Evolutionary conservation across 164 flowering plant species (phyloP).

Genomic region (Nymphaea thermarum): DNA sequence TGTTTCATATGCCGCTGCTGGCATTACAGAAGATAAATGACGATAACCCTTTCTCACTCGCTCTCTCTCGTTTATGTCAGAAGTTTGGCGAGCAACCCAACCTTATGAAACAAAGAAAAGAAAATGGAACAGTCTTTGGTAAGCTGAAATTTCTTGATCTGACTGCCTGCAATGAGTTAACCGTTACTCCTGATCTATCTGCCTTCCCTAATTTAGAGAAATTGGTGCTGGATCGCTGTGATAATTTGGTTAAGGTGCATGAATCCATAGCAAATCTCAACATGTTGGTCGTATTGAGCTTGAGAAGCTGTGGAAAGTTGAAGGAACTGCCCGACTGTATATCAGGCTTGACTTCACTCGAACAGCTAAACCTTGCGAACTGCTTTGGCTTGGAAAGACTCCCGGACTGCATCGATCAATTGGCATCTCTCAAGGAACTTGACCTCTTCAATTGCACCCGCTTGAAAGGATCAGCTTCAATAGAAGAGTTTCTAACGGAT

Average conservation of each 20-base stretch:
- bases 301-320: neutral
- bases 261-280: neutral
- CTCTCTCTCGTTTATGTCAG: too few relatives aligned
- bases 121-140: neutral
- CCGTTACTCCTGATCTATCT: neutral
- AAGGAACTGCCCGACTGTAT: neutral
- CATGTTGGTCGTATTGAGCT: neutral
- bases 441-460: neutral
- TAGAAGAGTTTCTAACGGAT: neutral
- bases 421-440: neutral
- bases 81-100: too few relatives aligned
- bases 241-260: conserved; percentile 1
- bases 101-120: too few relatives aligned
- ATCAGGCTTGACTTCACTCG: neutral
- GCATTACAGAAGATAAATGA: too few relatives aligned
- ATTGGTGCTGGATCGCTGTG: neutral
- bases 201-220: neutral
- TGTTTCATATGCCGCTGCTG: too few relatives aligned
- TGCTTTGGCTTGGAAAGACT: neutral
- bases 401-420: neutral
- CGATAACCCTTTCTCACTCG: too few relatives aligned
- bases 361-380: neutral
- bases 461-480: neutral
- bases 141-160: neutral
- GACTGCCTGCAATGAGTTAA: neutral